A percentile compares a stretch with the other conserved stretches of the same genome.
phyloP scores from a whole-genome alignment of 345 rosid species.

The Abelmoschus esculentus region DNA sequence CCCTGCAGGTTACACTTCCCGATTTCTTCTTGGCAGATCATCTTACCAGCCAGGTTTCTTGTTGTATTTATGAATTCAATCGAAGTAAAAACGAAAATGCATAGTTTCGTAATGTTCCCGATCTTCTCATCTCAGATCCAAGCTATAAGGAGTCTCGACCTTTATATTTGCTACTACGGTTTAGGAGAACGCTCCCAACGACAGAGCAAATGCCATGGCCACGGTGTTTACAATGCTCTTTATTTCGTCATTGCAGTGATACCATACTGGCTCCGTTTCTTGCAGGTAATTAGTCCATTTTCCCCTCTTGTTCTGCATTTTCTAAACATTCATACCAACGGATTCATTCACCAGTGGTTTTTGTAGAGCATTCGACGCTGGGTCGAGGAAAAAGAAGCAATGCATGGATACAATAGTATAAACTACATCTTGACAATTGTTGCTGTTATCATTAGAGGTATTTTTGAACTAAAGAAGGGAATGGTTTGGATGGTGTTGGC shows the following conservation, averaged over 20 bases:
- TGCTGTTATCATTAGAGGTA: slow-evolving; percentile 58
- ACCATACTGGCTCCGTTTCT: slow-evolving; percentile 62
- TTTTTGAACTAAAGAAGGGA: slow-evolving; percentile 49
- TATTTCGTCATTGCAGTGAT: slow-evolving; percentile 52
- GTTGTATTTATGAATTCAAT: not conserved
- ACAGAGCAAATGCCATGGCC: slow-evolving; percentile 52
- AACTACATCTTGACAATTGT: slow-evolving; percentile 56
- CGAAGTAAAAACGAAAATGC: not conserved
- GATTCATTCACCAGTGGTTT: not conserved
- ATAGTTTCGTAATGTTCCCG: not conserved
- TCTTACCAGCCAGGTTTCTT: slow-evolving; percentile 54
- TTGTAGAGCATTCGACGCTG: slow-evolving; percentile 52
- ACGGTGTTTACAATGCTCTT: slow-evolving; percentile 50
- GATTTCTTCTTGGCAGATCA: slow-evolving; percentile 74
- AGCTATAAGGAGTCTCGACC: slow-evolving; percentile 57
- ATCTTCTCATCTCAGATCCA: slow-evolving; percentile 36
- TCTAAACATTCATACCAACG: not conserved
- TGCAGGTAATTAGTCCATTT: slow-evolving; percentile 37
- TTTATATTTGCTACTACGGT: slow-evolving; percentile 69
- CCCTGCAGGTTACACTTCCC: slow-evolving; percentile 43
- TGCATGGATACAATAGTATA: slow-evolving; percentile 48
- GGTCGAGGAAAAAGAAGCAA: slow-evolving; percentile 47
- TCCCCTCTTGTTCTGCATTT: not conserved
- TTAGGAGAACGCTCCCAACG: slow-evolving; percentile 39
- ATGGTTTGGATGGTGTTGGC: slow-evolving; percentile 51